phyloP scores from a whole-genome alignment of 164 flowering plant species.

The Pachysandra terminalis region DNA sequence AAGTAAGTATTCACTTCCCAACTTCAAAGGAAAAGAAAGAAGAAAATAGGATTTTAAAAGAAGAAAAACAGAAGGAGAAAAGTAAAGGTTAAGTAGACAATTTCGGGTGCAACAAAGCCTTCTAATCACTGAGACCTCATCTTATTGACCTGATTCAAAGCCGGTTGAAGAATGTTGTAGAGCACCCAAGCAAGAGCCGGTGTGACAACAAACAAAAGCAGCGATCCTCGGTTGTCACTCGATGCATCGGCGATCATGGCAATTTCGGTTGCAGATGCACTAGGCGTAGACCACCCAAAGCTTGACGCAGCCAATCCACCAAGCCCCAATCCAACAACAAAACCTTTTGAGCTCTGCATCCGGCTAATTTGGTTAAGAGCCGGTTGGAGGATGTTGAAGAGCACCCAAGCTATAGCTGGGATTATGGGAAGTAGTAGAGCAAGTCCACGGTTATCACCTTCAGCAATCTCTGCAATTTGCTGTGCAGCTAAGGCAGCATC shows the following conservation, averaged over 20 bases:
- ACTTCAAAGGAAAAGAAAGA: too few species aligned
- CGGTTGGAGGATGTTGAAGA: conserved; percentile 83
- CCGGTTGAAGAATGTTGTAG: conserved; percentile 57
- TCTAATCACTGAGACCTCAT: conserved; percentile 31
- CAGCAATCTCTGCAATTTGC: conserved; percentile 50
- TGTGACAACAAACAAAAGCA: conserved; percentile 55
- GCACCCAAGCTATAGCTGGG: conserved; percentile 80
- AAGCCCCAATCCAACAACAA: conserved; percentile 65
- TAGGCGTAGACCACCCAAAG: conserved; percentile 31
- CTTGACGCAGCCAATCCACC: conserved; percentile 62
- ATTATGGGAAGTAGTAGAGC: conserved; percentile 53
- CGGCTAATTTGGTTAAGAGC: conserved; percentile 79
- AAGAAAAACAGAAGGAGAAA: too few species aligned
- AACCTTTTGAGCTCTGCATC: conserved; percentile 58
- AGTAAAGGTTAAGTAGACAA: too few species aligned
- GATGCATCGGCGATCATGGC: conserved; percentile 37
- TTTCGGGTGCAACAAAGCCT: background rate
- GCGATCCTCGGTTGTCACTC: conserved; percentile 54
- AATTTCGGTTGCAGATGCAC: conserved; percentile 36
- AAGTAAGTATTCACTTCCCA: too few species aligned
- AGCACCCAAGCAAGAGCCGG: conserved; percentile 78
- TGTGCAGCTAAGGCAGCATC: conserved; percentile 69
- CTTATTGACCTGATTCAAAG: conserved; percentile 49
- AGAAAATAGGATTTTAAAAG: too few species aligned
- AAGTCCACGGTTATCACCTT: conserved; percentile 61